These are phyloP conservation scores for Inga laurina DNA, from an alignment of 306 rosid species.

Conservation along the genomic window DNA sequence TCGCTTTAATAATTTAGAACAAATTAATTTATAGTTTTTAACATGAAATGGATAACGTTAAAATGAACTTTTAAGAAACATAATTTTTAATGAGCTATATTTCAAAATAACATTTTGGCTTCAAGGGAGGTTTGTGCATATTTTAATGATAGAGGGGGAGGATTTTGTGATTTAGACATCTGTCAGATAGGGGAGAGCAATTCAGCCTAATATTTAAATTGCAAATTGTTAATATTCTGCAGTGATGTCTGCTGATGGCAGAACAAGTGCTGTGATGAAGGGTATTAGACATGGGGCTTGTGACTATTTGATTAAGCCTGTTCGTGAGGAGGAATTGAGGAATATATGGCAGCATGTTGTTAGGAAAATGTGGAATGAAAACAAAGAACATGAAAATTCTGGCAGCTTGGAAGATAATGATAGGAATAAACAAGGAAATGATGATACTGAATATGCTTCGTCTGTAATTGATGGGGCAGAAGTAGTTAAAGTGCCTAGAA, in stretches of 20 bases:
- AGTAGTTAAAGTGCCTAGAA: constrained; percentile 50
- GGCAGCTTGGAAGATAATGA: constrained; percentile 62
- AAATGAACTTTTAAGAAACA: background rate
- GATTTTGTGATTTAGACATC: background rate
- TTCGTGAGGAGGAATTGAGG: constrained; percentile 46
- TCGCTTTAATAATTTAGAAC: background rate
- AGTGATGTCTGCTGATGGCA: constrained; percentile 76
- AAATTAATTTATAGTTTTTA: background rate
- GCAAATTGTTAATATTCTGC: constrained; percentile 30
- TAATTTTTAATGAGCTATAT: background rate
- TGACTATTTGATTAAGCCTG: constrained; percentile 64
- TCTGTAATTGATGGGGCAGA: constrained; percentile 56
- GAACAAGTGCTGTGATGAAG: constrained; percentile 41
- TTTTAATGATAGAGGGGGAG: background rate
- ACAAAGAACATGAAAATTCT: constrained; percentile 57
- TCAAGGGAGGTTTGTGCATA: background rate
- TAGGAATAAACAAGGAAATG: constrained; percentile 46
- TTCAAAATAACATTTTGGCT: background rate
- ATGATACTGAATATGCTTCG: constrained; percentile 58
- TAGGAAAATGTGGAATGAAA: constrained; percentile 43
- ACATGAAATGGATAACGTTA: background rate
- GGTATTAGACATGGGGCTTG: constrained; percentile 60
- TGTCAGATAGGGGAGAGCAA: background rate
- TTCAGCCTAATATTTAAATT: background rate
- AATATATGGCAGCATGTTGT: constrained; percentile 74